Conservation (phyloP, 495 filamentous ascomycete species). For the Aspergillus coremiiformis region DNA sequence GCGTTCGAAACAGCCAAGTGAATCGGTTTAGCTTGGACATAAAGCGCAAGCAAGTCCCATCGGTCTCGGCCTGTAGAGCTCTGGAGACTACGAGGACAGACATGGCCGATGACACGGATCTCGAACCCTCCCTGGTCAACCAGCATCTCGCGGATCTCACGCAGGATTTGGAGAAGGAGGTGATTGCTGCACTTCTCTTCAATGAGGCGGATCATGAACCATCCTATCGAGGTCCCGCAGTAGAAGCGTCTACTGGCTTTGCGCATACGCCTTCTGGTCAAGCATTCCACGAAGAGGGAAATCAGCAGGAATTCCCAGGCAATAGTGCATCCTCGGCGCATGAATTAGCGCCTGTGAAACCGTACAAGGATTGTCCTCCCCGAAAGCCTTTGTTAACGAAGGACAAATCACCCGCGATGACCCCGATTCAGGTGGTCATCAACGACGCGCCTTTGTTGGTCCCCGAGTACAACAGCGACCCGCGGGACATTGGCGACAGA, state of each 20-base stretch:
- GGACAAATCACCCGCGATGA: background rate
- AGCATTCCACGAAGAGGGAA: background rate
- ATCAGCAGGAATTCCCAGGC: background rate
- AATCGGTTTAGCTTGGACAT: background rate
- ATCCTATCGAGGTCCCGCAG: background rate
- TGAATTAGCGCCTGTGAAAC: background rate
- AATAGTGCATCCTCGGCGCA: background rate
- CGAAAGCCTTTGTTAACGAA: background rate
- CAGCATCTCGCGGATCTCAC: background rate
- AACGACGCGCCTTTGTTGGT: background rate
- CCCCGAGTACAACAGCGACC: background rate
- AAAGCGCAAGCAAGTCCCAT: conserved; percentile 3
- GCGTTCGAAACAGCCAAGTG: background rate
- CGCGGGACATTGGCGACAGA: background rate
- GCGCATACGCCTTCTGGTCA: background rate
- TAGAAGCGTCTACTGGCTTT: background rate
- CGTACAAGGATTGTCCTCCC: background rate
- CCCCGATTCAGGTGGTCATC: background rate
- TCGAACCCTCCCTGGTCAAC: background rate
- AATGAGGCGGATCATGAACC: background rate
- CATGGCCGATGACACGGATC: background rate
- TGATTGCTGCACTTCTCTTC: background rate
- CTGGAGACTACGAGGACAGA: background rate
- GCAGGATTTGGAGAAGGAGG: background rate
- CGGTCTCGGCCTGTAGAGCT: background rate